Base-by-base conservation (phyloP, 148 eudicot genomes). In the Gaultheria prostrata region DNA sequence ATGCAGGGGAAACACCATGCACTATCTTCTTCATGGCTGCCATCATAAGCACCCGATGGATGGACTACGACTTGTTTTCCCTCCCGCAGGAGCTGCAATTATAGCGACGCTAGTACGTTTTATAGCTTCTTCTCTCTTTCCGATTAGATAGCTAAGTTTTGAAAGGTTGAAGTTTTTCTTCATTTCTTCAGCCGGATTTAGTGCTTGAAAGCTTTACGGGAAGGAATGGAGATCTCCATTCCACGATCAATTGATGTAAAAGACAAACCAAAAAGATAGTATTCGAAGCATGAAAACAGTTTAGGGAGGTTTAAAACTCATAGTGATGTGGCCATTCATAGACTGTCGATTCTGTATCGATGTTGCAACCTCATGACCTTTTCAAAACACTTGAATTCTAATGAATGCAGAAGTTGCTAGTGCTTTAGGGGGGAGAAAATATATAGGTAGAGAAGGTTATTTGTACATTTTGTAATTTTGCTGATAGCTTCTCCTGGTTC, bases 31-130 rank as follows among this genome's bases (percentile, higher is more conserved):
- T 84, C 98, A 95, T 86, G 98, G 98, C 65, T 93, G 95, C 85
- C 98, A 95, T 87, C 98, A 93, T 85, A 95, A 95, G 88, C 98
- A 93, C 86, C 98, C 98, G 17, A 91, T 89, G 95, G 98, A 95
- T 90, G 91, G 92, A 67, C 86, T 95, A 56, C 95, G 98, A 79
- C 98, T 95, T 81, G 98, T 95, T 81, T 95, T 95, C 82, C 98
- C 97, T 85, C 98, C 98, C 57, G 83, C 94, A 77, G 98, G 92
- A 86, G 89, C 98, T 76, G 95, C 95, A 81, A 49, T 93, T 61
- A 85, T 95, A 28, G 82, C 84, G 59, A 69, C 89, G 77, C 97
- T 93, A 71, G 98, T 93, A 87, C 56, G 97, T 89, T 67, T 6
- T 65, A 21, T 65, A 21, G 69, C 21, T 56, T 20, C 51, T 43